These are phyloP conservation scores for Rehmannia glutinosa DNA, from an alignment of 257 asterid species.

Conservation along the genomic window DNA sequence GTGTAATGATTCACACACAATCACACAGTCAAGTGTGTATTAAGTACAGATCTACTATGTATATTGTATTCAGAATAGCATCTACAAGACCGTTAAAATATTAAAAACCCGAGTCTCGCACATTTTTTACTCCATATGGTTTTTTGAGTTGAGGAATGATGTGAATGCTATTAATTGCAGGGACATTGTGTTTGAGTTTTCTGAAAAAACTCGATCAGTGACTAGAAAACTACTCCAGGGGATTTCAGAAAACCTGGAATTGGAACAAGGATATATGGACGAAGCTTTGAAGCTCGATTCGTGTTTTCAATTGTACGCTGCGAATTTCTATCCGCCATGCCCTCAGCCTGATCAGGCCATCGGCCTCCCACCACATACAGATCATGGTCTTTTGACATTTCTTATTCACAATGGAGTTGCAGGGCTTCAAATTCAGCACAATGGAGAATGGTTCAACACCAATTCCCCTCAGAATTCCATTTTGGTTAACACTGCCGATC, in stretches of 20 bases:
- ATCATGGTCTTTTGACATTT: slow-evolving; percentile 44
- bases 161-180: background rate
- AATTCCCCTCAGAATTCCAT: slow-evolving; percentile 35
- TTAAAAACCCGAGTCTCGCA: too few species aligned
- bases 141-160: too few species aligned
- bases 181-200: slow-evolving; percentile 18
- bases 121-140: background rate
- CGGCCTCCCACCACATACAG: slow-evolving; percentile 52
- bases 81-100: too few species aligned
- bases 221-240: slow-evolving; percentile 23
- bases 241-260: slow-evolving; percentile 21
- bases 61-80: too few species aligned
- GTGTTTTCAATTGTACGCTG: slow-evolving; percentile 26
- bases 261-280: slow-evolving; percentile 24
- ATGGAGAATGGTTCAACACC: slow-evolving; percentile 40
- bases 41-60: too few species aligned
- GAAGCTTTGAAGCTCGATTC: slow-evolving; percentile 27
- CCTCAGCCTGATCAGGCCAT: slow-evolving; percentile 48
- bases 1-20: too few species aligned
- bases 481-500: slow-evolving; percentile 42
- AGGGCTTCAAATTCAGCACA: slow-evolving; percentile 37
- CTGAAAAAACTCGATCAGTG: slow-evolving; percentile 22
- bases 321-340: slow-evolving; percentile 39
- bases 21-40: too few species aligned
- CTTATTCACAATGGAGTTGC: slow-evolving; percentile 35